Base-by-base conservation (phyloP, 768 basidiomycete species). In the Mrakia blollopis region DNA sequence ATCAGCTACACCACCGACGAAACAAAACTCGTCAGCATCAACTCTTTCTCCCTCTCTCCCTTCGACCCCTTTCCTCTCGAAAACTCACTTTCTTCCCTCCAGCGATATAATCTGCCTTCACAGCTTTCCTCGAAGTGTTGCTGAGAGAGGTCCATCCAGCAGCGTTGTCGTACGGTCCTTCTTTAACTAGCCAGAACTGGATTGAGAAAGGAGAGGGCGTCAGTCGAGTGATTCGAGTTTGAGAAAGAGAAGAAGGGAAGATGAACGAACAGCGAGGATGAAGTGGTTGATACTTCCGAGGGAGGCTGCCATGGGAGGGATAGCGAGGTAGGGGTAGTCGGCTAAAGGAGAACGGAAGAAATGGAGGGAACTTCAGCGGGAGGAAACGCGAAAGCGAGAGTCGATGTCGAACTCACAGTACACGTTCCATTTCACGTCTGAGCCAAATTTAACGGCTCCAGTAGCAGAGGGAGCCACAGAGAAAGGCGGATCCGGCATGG, bases 231-330 rank as follows among this genome's bases (percentile, higher is more conserved):
- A 14, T 3, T 30, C 25, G 28, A 30, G n/a, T 63, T 14, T 14
- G 44, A 44, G 44, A 4, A 14, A 44, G 44, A 1, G 44, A 7
- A 11, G 39, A 61, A 32, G 7, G 28, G 28, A 60, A 62, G n/a
- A 62, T 62, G 28, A 28, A 28, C 61, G 37, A 65, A 65, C 63
- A 23, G 72, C n/a, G 60, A 72, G 72, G 50, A 72, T 72, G 72
- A 72, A 72, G 16, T 72, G 72, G 54, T 41, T 72, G 72, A 72
- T 72, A 21, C 39, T 41, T 28, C 72, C 72, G 28, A 72, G 52
- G 0, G 30, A 54, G 16, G 72, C 72, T 18, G 72, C 54, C 2
- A 54, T 57, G 3, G 72, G 72, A 30, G 72, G 72, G 1, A 10
- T 57, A 23, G 50, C 21, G 25, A 72, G 52, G 72, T 57, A 35